Evolutionary conservation across 208 protist species (phyloP).

Genomic region (Polymyxa betae): DNA sequence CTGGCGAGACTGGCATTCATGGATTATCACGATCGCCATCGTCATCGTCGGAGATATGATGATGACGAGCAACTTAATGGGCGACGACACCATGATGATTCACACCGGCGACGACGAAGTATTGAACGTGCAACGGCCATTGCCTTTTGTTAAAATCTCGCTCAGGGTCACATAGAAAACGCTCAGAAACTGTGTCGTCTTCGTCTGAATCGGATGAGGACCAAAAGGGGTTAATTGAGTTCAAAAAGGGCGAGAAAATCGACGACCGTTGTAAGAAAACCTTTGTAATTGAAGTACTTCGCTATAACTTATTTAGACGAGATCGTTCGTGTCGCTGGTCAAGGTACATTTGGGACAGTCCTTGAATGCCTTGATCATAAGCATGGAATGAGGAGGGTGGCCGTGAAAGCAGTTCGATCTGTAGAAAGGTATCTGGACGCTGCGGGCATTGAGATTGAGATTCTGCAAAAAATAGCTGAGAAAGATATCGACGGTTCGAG

Average conservation of each 20-base stretch:
- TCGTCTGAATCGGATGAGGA: neutral
- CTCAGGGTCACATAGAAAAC: too few species aligned
- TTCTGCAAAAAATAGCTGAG: constrained; percentile 52
- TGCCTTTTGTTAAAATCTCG: too few species aligned
- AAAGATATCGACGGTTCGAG: constrained; percentile 6
- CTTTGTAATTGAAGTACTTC: neutral
- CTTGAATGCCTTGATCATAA: constrained; percentile 59
- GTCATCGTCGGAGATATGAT: too few species aligned
- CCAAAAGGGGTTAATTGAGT: constrained; percentile 37
- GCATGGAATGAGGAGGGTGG: constrained; percentile 27
- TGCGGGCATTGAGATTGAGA: constrained; percentile 54
- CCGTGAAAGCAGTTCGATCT: constrained; percentile 60
- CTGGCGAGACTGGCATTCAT: too few species aligned
- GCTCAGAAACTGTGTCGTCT: neutral
- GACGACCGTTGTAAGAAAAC: constrained; percentile 23
- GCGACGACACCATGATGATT: too few species aligned
- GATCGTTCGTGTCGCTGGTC: constrained; percentile 56
- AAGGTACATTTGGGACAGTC: constrained; percentile 62
- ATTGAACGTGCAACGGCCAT: too few species aligned
- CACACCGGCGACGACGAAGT: too few species aligned
- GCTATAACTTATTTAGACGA: constrained; percentile 28
- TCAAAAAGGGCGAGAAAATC: constrained; percentile 16
- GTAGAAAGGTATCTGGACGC: constrained; percentile 60
- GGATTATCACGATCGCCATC: too few species aligned
- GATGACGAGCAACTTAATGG: too few species aligned